Base-by-base conservation (phyloP, 2,329 filamentous ascomycete species). In the Zymoseptoria crescenta region DNA sequence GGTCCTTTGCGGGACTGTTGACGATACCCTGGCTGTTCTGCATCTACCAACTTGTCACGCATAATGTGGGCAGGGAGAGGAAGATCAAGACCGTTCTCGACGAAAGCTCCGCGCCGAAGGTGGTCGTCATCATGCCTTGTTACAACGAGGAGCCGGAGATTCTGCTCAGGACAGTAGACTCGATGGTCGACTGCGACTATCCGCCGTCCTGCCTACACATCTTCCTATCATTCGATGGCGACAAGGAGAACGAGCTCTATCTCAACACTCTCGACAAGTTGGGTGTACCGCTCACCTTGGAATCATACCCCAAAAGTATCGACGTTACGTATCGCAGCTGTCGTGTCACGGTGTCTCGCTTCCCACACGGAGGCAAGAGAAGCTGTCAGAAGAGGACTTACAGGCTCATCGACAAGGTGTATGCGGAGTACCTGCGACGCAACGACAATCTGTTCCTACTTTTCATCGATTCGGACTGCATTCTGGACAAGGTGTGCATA, bases 401-500 rank as follows among this genome's bases (percentile, higher is more conserved):
- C 77, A 88, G 88, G 72, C 85, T 97, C 61, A 96, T 97, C 68
- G 91, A 97, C 77, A 91, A 87, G 69, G 87, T 97, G 16, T 97
- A 96, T 73, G 83, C 87, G 55, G 84, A 91, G 58, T 97, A 97
- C 65, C 80, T 96, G 56, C 88, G 87, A 74, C 82, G 85, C 53
- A 90, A 96, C 71, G 93, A 97, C 74, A 90, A 97, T 68, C 79
- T 97, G 0, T 97, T 97, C 73, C 87, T 97, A 56, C 83, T 97
- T 9, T 97, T 97, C 76, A 96, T 97, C 71, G 93, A 97, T 76
- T 96, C 92, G 0, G 93, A 97, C 73, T 97, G 94, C 74, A 94
- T 96, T 62, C 79, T 97, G 54, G 93, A 97, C 77, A 84, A 86
- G 59, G 85, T 92, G 49, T 97, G 93, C 72, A 83, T 97, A 60